Evolutionary conservation across 1,139 yeast species (phyloP).

Genomic region (Geotrichum siamense): DNA sequence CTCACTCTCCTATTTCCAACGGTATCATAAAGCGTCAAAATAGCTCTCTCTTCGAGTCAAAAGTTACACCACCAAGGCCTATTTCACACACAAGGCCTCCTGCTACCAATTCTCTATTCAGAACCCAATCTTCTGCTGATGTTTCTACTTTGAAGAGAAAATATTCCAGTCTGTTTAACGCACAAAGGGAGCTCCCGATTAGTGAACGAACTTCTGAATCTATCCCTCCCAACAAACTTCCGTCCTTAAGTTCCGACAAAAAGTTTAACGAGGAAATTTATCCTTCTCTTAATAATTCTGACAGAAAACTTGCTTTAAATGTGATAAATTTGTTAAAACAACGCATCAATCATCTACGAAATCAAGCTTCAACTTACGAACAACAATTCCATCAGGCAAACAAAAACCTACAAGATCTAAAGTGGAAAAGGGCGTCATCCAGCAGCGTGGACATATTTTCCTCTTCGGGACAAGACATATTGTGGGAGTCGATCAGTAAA

Average conservation of each 20-base stretch:
- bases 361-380: conserved; percentile 2
- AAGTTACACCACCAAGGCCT: too few relatives aligned
- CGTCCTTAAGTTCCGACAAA: not conserved
- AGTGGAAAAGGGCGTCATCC: not conserved
- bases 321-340: not conserved
- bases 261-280: not conserved
- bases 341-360: conserved; percentile 1
- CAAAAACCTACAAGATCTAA: not conserved
- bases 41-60: too few relatives aligned
- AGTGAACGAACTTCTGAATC: too few relatives aligned
- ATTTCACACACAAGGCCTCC: not conserved
- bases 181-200: too few relatives aligned
- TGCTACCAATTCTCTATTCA: conserved; percentile 5
- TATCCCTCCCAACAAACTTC: not conserved
- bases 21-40: too few relatives aligned
- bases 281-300: not conserved
- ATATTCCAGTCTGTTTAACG: conserved; percentile 9
- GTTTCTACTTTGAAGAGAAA: conserved; percentile 6
- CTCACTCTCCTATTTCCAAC: too few relatives aligned
- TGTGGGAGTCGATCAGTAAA: not conserved
- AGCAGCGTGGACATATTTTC: too few relatives aligned
- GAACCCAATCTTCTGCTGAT: conserved; percentile 12
- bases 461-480: too few relatives aligned
- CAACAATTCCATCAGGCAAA: conserved; percentile 6
- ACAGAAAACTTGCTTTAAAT: not conserved